These are phyloP conservation scores for Osmanthus fragrans DNA, from an alignment of 257 asterid species.

Conservation along the genomic window DNA sequence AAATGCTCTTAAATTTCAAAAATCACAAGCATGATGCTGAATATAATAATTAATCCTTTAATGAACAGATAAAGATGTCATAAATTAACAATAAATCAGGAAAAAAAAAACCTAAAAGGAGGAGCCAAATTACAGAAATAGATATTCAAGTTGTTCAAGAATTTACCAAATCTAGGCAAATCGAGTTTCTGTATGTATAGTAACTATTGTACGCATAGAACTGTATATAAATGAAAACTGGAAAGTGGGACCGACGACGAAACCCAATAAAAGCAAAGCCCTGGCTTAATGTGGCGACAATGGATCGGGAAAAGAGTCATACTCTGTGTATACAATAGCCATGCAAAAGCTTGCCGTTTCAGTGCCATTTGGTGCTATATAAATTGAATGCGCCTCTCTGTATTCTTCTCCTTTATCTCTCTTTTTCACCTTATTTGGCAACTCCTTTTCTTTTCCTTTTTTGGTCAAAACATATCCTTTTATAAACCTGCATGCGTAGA, in stretches of 20 bases:
- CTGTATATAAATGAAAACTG: slow-evolving; percentile 27
- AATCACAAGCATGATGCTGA: neutral
- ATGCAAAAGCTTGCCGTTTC: slow-evolving; percentile 75
- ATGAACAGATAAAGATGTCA: neutral
- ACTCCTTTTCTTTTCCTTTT: slow-evolving; percentile 17
- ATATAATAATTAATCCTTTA: neutral
- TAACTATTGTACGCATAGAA: slow-evolving; percentile 16
- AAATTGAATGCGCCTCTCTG: slow-evolving; percentile 45
- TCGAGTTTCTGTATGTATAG: slow-evolving; percentile 15
- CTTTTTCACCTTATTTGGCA: slow-evolving; percentile 33
- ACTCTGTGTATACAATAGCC: slow-evolving; percentile 42
- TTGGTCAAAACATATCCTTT: slow-evolving; percentile 5
- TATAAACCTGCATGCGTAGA: neutral
- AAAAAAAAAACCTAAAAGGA: slow-evolving; percentile 3
- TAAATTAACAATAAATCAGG: neutral
- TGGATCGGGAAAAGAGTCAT: slow-evolving; percentile 43
- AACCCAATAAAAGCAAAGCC: slow-evolving; percentile 34
- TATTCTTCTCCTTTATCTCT: slow-evolving; percentile 25
- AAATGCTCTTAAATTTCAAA: too few relatives aligned
- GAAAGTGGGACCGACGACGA: slow-evolving; percentile 41
- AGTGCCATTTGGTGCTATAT: slow-evolving; percentile 67
- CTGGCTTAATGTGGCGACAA: slow-evolving; percentile 38
- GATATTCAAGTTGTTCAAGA: slow-evolving; percentile 13
- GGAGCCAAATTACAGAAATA: slow-evolving; percentile 18
- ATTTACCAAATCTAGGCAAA: slow-evolving; percentile 38